Evolutionary conservation across 2,329 filamentous ascomycete species (phyloP).

Genomic region (Cytospora schulzeri): DNA sequence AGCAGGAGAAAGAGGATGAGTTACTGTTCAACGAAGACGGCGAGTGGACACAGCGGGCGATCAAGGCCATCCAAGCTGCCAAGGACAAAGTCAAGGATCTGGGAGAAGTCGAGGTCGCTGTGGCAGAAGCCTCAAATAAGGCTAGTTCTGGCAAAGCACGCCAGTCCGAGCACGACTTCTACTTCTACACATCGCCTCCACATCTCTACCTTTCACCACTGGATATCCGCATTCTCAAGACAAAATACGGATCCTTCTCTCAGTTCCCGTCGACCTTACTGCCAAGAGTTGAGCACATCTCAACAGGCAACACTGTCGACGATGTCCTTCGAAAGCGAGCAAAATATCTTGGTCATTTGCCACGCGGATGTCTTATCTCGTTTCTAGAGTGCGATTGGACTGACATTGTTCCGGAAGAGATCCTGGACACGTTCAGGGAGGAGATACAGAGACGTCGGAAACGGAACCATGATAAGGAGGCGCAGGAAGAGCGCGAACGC

Average conservation of each 20-base stretch:
- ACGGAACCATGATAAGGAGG: constrained; percentile 79
- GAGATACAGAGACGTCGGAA: constrained; percentile 79
- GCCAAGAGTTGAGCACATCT: constrained; percentile 85
- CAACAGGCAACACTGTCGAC: constrained; percentile 83
- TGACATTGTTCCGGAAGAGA: constrained; percentile 76
- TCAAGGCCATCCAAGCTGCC: constrained; percentile 70
- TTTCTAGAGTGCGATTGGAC: constrained; percentile 96
- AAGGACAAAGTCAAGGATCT: constrained; percentile 70
- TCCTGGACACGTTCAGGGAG: constrained; percentile 72
- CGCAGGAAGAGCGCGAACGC: constrained; percentile 83
- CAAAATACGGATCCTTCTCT: constrained; percentile 81
- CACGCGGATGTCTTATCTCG: constrained; percentile 85
- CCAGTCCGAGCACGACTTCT: constrained; percentile 60
- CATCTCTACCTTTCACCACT: constrained; percentile 89
- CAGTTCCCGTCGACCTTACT: constrained; percentile 83
- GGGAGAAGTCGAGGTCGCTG: constrained; percentile 34
- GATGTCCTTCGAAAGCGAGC: constrained; percentile 80
- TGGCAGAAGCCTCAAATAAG: constrained; percentile 31
- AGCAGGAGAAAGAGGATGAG: constrained; percentile 86
- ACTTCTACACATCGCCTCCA: constrained; percentile 84
- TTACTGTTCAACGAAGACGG: constrained; percentile 87
- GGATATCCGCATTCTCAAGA: constrained; percentile 89
- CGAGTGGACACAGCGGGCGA: constrained; percentile 88
- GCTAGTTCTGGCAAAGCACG: constrained; percentile 27
- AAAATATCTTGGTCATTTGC: constrained; percentile 85